Base-by-base conservation (phyloP, 163 green algal species). In the Chlorella variabilis region DNA sequence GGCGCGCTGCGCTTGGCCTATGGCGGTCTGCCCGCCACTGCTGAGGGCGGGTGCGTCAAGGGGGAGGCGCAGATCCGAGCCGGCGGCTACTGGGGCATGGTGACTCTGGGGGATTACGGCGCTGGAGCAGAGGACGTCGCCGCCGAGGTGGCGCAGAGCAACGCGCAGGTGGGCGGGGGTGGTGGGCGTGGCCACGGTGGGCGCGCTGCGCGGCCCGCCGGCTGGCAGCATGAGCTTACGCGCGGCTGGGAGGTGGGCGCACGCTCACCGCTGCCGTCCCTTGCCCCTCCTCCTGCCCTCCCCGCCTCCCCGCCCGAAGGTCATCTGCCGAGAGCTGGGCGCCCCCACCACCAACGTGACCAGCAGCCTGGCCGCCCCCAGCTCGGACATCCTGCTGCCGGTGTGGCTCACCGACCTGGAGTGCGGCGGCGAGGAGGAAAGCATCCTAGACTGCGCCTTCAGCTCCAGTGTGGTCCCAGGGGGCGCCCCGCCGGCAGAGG, bases 271-370 rank as follows among this genome's bases (percentile, higher is more conserved):
- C n/a, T n/a, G n/a, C n/a, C n/a, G n/a, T n/a, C n/a, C n/a, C n/a
- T n/a, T n/a, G n/a, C n/a, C n/a, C n/a, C n/a, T n/a, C n/a, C n/a
- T n/a, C n/a, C n/a, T n/a, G n/a, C n/a, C n/a, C n/a, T n/a, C n/a
- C n/a, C n/a, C n/a, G n/a, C n/a, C n/a, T n/a, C n/a, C n/a, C n/a
- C n/a, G n/a, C 29, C 7, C 17, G 59, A 17, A 67, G 59, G 59
- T 67, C 59, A 67, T 67, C 9, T 67, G 59, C 59, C 59, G 59
- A 18, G 7, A 67, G 59, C 59, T 67, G n/a, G 59, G 59, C 27
- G 59, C 59, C 27, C n/a, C 27, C 29, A 67, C 59, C 3, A 27
- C 7, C 59, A 67, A 67, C 29, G 29, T 67, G 3, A 67, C 59
- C 59, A 29, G n/a, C 59, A 67, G 59, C n/a, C 4, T 11, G 5